Base-by-base conservation (phyloP, 345 rosid species). In the Clausena lansium region DNA sequence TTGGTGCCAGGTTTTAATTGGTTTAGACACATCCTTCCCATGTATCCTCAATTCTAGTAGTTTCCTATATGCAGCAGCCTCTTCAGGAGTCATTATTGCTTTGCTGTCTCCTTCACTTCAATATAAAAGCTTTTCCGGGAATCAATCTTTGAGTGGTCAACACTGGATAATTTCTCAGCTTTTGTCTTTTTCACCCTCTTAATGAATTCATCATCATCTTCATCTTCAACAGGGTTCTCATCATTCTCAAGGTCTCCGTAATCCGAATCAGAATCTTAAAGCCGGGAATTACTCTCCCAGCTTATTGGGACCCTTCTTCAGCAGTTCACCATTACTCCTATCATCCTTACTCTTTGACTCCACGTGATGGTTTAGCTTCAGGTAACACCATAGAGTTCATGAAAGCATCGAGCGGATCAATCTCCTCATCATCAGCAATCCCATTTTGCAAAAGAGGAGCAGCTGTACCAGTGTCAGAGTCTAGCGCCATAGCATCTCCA, bases 171-270 rank as follows among this genome's bases (percentile, higher is more conserved):
- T 79, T 93, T 95, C 80, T 95, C 99, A 79, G 84, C 97, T 87
- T 95, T 95, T 41, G 98, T 93, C 91, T 95, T 95, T 91, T 95
- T 95, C 75, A 95, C 99, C 84, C 99, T 89, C 89, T 95, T 95
- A 85, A 95, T 95, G 81, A 95, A 95, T 87, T 93, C 98, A 25
- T 92, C 94, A 81, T 95, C 98, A 65, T 95, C 94, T 87, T 95
- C 99, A 52, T 95, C 97, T 83, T 89, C 89, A 71, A 84, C 77
- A 54, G 88, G 76, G 78, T 85, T 89, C 64, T 90, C 97, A 13
- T 83, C 92, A 80, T 87, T 82, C 67, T 91, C 92, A 54, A 78
- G 73, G 75, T 90, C 97, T 67, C 81, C 90, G 77, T 90, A 84
- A 80, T 95, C 98, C 52, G 97, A 89, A 81, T 87, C 97, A 9